Conservation (phyloP, 257 asterid genomes). For the Nemophila menziesii region DNA sequence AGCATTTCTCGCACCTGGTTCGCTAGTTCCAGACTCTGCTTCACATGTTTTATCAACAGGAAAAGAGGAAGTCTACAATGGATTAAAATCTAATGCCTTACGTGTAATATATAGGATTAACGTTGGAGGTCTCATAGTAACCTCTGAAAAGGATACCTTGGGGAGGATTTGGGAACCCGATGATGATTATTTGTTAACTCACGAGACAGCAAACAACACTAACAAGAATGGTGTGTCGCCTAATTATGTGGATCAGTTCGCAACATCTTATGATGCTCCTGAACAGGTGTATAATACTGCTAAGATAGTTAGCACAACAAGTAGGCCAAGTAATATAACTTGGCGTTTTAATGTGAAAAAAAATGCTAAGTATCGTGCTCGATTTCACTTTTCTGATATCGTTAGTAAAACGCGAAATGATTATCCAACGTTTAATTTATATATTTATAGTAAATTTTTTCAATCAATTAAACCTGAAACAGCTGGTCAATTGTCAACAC, state of each 20-base stretch:
- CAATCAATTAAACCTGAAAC: neutral
- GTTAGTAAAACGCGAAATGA: conserved; percentile 6
- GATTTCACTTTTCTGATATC: conserved; percentile 52
- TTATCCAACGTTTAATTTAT: conserved; percentile 10
- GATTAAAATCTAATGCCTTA: conserved; percentile 6
- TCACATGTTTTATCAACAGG: conserved; percentile 8
- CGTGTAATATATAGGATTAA: conserved; percentile 40
- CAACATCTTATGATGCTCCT: conserved; percentile 35
- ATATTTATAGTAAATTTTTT: conserved; percentile 7
- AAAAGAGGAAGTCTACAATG: neutral
- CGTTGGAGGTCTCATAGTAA: conserved; percentile 33
- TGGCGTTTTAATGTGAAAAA: conserved; percentile 36
- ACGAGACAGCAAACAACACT: neutral
- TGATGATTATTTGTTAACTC: conserved; percentile 17
- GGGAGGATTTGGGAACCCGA: conserved; percentile 49
- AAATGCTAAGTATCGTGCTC: conserved; percentile 18
- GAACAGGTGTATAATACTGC: conserved; percentile 35
- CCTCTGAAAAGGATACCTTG: conserved; percentile 16
- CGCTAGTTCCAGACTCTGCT: conserved; percentile 10
- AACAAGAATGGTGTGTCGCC: fast-evolving
- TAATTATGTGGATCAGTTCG: neutral
- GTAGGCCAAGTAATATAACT: conserved; percentile 7
- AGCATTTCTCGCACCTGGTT: conserved; percentile 29
- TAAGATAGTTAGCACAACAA: neutral
- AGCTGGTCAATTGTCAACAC: neutral